Evolutionary conservation across 495 filamentous ascomycete species (phyloP).

Genomic region (Mytilinidion resinicola): DNA sequence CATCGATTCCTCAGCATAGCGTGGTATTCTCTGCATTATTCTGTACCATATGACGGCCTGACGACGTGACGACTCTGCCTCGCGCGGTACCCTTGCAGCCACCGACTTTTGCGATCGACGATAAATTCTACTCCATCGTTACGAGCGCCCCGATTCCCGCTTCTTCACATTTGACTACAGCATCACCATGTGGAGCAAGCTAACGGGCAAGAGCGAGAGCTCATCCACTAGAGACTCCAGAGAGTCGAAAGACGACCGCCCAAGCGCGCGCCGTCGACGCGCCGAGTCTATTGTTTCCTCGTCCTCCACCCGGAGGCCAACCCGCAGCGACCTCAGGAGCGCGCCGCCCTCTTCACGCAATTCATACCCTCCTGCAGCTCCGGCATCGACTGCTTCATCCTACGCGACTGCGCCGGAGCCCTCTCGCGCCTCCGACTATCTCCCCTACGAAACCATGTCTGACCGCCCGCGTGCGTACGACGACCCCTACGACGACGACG

Average conservation of each 20-base stretch:
- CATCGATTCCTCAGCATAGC: conserved; percentile 8
- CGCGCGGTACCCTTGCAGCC: conserved; percentile 2
- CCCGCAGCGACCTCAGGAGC: conserved; percentile 49
- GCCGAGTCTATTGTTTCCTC: conserved; percentile 35
- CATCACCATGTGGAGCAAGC: conserved; percentile 36
- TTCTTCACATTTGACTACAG: neutral
- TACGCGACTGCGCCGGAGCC: conserved; percentile 49
- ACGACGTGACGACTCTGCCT: conserved; percentile 18
- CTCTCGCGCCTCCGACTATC: conserved; percentile 4
- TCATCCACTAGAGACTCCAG: neutral
- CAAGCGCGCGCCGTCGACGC: conserved; percentile 21
- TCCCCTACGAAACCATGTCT: conserved; percentile 8
- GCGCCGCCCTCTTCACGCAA: conserved; percentile 35
- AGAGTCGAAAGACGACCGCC: conserved; percentile 17
- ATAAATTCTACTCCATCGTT: conserved; percentile 5
- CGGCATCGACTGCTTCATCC: conserved; percentile 47
- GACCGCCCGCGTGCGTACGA: conserved; percentile 14
- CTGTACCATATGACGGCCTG: conserved; percentile 23
- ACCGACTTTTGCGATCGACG: conserved; percentile 10
- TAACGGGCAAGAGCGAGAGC: conserved; percentile 37
- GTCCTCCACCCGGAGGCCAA: conserved; percentile 43
- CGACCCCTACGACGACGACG: conserved; percentile 12
- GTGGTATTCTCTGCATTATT: conserved; percentile 8
- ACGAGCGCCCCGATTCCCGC: neutral
- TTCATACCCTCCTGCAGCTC: conserved; percentile 40